Conservation (phyloP, 73 alveolate species). For the Paramecium octaurelia region DNA sequence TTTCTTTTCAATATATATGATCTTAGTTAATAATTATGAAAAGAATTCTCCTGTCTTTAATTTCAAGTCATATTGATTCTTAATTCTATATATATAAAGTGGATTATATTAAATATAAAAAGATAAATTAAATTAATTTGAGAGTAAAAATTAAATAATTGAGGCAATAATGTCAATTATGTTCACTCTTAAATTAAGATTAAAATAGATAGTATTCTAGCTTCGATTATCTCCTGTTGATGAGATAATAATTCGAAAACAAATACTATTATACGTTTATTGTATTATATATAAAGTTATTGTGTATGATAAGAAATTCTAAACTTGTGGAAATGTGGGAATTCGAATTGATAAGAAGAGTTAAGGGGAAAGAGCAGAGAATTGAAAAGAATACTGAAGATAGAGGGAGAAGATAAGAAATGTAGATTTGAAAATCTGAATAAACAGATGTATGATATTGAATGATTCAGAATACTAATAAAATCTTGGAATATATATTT, state of each 20-base stretch:
- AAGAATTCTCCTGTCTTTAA: too few species aligned
- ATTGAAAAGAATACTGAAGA: neutral
- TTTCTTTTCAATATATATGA: too few species aligned
- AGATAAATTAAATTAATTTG: neutral
- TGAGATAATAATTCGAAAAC: slow-evolving; percentile 13
- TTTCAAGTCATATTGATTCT: neutral
- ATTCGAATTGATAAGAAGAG: neutral
- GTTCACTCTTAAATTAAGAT: neutral
- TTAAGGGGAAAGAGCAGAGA: neutral
- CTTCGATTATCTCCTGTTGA: neutral
- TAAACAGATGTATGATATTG: neutral
- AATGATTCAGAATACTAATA: neutral
- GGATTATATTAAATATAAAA: neutral
- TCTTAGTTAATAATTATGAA: too few species aligned
- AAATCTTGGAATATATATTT: neutral
- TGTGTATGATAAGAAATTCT: neutral
- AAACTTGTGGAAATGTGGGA: neutral
- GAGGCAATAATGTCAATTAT: neutral
- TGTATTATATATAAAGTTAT: neutral
- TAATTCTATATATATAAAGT: neutral
- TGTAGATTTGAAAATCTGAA: neutral
- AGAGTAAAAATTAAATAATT: neutral
- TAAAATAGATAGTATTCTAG: neutral
- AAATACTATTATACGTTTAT: neutral
- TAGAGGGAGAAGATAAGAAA: neutral